Percentiles rank a stretch among this genome's conserved stretches.
phyloP scores from a whole-genome alignment of 1,284 basidiomycete genomes.

The Phlebopus sp. region DNA sequence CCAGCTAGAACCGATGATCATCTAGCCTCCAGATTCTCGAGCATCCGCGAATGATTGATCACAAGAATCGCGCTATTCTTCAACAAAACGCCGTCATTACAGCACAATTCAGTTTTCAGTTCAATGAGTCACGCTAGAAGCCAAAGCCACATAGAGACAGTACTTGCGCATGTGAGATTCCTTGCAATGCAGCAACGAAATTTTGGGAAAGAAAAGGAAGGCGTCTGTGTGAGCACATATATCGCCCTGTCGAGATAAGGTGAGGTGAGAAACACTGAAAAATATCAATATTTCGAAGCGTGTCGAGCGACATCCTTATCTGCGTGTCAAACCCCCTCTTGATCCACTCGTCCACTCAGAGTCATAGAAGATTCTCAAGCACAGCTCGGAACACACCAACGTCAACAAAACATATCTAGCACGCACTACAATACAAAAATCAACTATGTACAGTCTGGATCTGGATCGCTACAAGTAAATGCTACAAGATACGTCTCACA shows the following conservation, averaged over 20 bases:
- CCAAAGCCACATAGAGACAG: too few relatives aligned
- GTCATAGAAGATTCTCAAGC: background rate
- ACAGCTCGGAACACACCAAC: background rate
- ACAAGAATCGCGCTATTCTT: too few relatives aligned
- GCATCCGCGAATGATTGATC: too few relatives aligned
- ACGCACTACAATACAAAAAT: background rate
- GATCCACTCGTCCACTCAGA: background rate
- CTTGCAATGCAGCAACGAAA: too few relatives aligned
- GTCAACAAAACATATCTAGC: background rate
- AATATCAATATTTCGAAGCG: background rate
- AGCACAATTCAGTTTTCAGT: background rate
- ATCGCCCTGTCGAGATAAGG: too few relatives aligned
- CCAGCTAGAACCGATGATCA: too few relatives aligned
- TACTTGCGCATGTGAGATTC: too few relatives aligned
- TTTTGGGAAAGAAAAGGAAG: too few relatives aligned
- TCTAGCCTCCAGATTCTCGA: too few relatives aligned
- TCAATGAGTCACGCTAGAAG: background rate
- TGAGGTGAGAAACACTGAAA: background rate
- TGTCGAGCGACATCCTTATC: background rate
- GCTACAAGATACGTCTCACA: constrained; percentile 11
- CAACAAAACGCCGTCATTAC: too few relatives aligned
- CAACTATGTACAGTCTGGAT: background rate
- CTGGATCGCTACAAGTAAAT: constrained; percentile 2
- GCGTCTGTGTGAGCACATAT: too few relatives aligned
- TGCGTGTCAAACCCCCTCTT: constrained; percentile 1